Evolutionary conservation across 179 eudicot species (phyloP).

Genomic region (Pouteria campechiana): DNA sequence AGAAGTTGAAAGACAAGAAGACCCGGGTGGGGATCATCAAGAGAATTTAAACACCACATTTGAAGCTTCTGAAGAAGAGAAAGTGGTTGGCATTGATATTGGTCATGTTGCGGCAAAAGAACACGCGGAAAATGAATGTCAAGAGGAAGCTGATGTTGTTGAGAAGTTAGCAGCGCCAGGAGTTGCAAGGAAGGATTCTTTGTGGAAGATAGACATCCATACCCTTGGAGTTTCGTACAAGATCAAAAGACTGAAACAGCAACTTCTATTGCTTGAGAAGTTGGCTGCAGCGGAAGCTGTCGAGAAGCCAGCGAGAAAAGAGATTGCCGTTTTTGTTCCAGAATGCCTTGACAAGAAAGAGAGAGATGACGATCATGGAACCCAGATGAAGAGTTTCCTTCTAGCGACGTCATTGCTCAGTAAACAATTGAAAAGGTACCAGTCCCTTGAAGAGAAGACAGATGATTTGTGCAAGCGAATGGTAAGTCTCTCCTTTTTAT

Average conservation of each 20-base stretch:
- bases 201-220: slow-evolving; percentile 83
- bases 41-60: no score
- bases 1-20: no score
- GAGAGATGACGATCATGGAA: slow-evolving; percentile 12
- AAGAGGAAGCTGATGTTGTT: slow-evolving; percentile 12
- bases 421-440: slow-evolving; percentile 73
- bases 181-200: slow-evolving; percentile 16
- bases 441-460: slow-evolving; percentile 73
- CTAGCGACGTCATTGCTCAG: slow-evolving; percentile 46
- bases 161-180: slow-evolving; percentile 16
- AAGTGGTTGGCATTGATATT: slow-evolving; percentile 15
- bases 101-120: no score
- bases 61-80: slow-evolving; percentile 29
- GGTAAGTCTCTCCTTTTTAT: slow-evolving; percentile 29
- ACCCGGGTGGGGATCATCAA: no score
- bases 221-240: slow-evolving; percentile 85
- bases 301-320: no score
- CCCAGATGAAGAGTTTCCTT: slow-evolving; percentile 29
- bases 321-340: no score
- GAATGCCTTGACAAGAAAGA: slow-evolving; percentile 27
- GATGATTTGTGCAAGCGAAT: slow-evolving; percentile 73
- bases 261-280: slow-evolving; percentile 70
- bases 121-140: slow-evolving; percentile 10
- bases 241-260: slow-evolving; percentile 86
- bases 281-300: slow-evolving; percentile 49